These are phyloP conservation scores for Domatiomyces globalis DNA, from an alignment of 2,329 filamentous ascomycete genomes.

Conservation along the genomic window DNA sequence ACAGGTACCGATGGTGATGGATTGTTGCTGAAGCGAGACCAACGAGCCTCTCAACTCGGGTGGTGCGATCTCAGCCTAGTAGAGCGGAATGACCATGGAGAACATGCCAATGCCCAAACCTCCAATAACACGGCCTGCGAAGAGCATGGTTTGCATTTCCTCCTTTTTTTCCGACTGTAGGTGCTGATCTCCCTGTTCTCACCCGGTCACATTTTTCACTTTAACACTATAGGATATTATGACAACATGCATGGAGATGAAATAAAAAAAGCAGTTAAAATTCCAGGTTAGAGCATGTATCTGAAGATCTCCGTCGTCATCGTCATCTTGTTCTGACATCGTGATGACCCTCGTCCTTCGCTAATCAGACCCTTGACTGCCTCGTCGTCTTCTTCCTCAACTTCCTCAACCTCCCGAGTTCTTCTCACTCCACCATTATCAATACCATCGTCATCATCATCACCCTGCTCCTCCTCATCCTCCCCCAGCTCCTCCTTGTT, in stretches of 20 bases:
- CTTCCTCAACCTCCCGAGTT: neutral
- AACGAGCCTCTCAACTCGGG: conserved; percentile 28
- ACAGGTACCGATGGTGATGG: conserved; percentile 31
- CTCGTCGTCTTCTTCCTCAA: neutral
- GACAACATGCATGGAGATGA: too few species aligned
- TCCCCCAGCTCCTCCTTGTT: conserved; percentile 12
- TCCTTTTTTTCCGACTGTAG: too few species aligned
- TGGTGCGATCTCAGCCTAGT: conserved; percentile 20
- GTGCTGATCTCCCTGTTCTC: too few species aligned
- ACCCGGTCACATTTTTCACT: too few species aligned
- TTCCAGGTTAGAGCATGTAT: conserved; percentile 4
- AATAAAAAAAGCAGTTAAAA: neutral
- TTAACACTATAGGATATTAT: too few species aligned
- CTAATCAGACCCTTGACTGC: conserved; percentile 25
- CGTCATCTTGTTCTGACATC: too few species aligned
- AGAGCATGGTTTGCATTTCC: conserved; percentile 16
- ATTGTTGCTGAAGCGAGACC: conserved; percentile 29
- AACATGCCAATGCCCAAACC: conserved; percentile 30
- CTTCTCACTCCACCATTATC: neutral
- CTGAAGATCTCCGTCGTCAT: neutral
- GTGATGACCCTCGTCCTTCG: too few species aligned
- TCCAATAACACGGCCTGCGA: conserved; percentile 27
- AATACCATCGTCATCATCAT: neutral
- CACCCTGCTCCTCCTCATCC: conserved; percentile 24
- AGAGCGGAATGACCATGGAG: conserved; percentile 21